Conservation (phyloP, 148 eudicot species). For the Rhododendron molle region DNA sequence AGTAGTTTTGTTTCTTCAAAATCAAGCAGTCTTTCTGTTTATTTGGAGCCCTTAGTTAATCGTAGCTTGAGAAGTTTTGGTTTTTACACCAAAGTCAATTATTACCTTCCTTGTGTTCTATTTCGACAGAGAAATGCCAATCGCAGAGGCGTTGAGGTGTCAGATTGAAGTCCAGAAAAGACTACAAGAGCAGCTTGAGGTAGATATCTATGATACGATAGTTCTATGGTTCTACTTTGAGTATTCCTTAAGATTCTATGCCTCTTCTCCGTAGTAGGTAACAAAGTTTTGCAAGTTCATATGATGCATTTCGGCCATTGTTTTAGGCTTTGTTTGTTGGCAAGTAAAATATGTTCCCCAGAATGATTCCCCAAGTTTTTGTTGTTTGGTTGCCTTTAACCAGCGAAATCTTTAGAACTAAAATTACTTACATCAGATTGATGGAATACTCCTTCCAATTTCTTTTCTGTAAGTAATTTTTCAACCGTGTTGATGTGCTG, state of each 20-base stretch:
- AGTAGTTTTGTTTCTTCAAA: not conserved
- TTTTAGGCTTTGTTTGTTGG: not conserved
- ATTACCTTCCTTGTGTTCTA: not conserved
- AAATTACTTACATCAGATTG: not conserved
- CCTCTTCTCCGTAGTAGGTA: not conserved
- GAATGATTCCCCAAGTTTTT: not conserved
- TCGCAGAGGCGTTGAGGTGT: slow-evolving; percentile 42
- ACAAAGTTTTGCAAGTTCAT: not conserved
- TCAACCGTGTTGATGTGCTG: not conserved
- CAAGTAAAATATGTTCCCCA: not conserved
- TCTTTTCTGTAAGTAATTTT: not conserved
- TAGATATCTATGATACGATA: not conserved
- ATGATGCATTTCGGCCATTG: not conserved
- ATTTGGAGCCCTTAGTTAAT: not conserved
- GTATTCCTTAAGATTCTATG: not conserved
- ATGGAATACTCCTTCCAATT: not conserved
- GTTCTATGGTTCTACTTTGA: not conserved
- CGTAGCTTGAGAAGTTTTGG: not conserved
- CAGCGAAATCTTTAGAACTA: not conserved
- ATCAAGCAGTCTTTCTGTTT: not conserved
- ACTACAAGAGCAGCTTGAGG: slow-evolving; percentile 58
- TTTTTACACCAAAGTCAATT: not conserved
- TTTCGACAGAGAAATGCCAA: slow-evolving; percentile 43
- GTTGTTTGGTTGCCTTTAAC: not conserved
- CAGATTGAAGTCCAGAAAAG: slow-evolving; percentile 60